Base-by-base conservation (phyloP, 805 yeast genomes). In the Teunomyces funiuensis region DNA sequence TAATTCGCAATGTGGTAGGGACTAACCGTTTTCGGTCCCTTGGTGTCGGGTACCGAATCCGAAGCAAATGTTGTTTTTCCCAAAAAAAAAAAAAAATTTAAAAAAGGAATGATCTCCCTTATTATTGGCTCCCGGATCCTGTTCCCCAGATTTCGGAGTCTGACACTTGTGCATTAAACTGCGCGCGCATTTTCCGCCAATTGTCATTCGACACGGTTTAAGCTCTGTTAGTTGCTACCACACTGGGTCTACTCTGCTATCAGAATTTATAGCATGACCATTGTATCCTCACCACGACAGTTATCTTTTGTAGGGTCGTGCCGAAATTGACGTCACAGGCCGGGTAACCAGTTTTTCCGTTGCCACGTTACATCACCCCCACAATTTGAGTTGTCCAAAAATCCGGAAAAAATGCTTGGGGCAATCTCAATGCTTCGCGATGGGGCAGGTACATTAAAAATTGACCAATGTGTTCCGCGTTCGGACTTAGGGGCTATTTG, bases 131-230 rank as follows among this genome's bases (percentile, higher is more conserved):
- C 37, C 19, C 34, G 34, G 34, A 18, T 17, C 34, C 18, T 17
- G 37, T 47, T 47, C 50, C 50, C 50, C 50, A 47, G 50, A 44
- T 47, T 47, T 47, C 50, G 50, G 50, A 47, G 47, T 47, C 44
- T 19, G 37, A 19, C 26, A 14, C 20, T 6, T 31, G 25, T 25
- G 19, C 34, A 31, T 18, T 17, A 31, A n/a, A n/a, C 25, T 10
- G 20, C n/a, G 16, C 11, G 23, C 28, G 14, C 8, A 4, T n/a
- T 14, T n/a, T n/a, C n/a, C 18, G 16, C 15, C 28, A 20, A 22
- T 22, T 23, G 37, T n/a, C 28, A 33, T 20, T 31, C n/a, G 23
- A 10, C 7, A 7, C 19, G 23, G 28, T 9, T 33, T 20, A 11
- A 5, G 8, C 37, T n/a, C n/a, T n/a, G n/a, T n/a, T n/a, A n/a